A percentile compares a stretch with the other conserved stretches of the same genome.
These are phyloP conservation scores for Puccinia horiana DNA, from an alignment of 1,284 basidiomycete species.

Conservation along the genomic window DNA sequence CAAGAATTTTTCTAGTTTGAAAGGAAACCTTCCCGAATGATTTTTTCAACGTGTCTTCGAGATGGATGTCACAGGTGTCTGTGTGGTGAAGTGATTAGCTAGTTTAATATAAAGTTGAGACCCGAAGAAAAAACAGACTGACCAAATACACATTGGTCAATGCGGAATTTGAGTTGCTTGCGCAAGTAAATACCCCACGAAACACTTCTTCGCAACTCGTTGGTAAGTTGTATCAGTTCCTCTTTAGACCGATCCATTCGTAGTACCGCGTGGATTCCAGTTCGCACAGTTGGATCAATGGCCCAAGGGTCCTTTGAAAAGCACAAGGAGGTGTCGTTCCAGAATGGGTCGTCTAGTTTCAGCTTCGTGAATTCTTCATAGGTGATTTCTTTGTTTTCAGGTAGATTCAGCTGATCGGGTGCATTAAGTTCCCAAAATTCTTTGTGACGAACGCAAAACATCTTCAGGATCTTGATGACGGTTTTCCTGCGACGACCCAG, in stretches of 20 bases:
- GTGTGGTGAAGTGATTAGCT: no score
- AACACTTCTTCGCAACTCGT: background rate
- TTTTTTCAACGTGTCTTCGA: background rate
- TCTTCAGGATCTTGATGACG: background rate
- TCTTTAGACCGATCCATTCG: background rate
- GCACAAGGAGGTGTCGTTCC: slow-evolving; percentile 1
- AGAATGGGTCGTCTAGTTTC: background rate
- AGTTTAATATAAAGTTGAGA: background rate
- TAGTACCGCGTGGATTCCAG: background rate
- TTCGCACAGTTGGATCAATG: slow-evolving; percentile 1
- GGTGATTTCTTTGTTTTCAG: background rate
- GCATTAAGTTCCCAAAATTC: background rate
- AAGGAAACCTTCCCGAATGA: background rate
- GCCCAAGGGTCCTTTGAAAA: slow-evolving; percentile 7
- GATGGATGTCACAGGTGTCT: background rate
- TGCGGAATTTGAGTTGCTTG: background rate
- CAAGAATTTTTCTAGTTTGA: background rate
- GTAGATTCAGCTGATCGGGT: background rate
- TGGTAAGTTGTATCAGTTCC: background rate
- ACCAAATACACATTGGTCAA: slow-evolving; percentile 11
- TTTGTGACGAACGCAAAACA: background rate
- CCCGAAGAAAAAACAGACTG: background rate
- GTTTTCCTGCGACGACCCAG: background rate
- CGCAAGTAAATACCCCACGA: background rate
- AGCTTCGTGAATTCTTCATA: background rate